phyloP scores from a whole-genome alignment of 2,329 filamentous ascomycete species.

The Phoma sp. region DNA sequence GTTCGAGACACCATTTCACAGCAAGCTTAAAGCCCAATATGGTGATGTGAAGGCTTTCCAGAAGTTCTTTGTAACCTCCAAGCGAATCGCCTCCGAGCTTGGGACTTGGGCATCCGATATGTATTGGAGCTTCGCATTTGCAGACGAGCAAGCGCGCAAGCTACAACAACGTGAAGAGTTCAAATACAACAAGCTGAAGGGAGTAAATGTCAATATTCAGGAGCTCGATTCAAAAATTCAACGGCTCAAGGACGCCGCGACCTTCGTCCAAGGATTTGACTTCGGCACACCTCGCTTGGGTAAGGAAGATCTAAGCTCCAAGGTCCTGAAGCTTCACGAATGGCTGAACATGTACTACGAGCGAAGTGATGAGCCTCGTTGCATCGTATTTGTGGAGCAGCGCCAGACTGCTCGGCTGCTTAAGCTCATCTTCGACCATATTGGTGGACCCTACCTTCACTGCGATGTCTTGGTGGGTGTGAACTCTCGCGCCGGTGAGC shows the following conservation, averaged over 20 bases:
- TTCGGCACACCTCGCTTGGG: slow-evolving; percentile 52
- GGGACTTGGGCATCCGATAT: slow-evolving; percentile 86
- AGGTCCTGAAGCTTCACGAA: slow-evolving; percentile 68
- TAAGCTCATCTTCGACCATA: slow-evolving; percentile 66
- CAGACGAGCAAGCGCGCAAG: slow-evolving; percentile 65
- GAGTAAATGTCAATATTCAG: slow-evolving; percentile 32
- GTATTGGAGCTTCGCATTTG: slow-evolving; percentile 75
- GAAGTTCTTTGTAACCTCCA: slow-evolving; percentile 65
- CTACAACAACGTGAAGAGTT: slow-evolving; percentile 63
- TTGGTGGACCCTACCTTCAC: slow-evolving; percentile 65
- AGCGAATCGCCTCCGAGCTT: slow-evolving; percentile 67
- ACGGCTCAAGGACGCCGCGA: slow-evolving; percentile 64
- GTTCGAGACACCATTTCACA: slow-evolving; percentile 70
- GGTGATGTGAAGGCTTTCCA: slow-evolving; percentile 60
- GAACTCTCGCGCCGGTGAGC: slow-evolving; percentile 58
- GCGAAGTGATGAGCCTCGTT: slow-evolving; percentile 64
- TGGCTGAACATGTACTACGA: slow-evolving; percentile 70
- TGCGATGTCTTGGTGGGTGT: slow-evolving; percentile 70
- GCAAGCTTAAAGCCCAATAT: slow-evolving; percentile 60
- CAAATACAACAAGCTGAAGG: slow-evolving; percentile 37
- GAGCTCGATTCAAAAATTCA: slow-evolving; percentile 60
- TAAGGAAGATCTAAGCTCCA: slow-evolving; percentile 67
- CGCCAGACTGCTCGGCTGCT: slow-evolving; percentile 79
- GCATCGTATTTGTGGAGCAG: slow-evolving; percentile 86
- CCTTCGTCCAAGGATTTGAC: slow-evolving; percentile 60